These are phyloP conservation scores for Fusarium heterosporum DNA, from an alignment of 2,329 filamentous ascomycete genomes.

Conservation along the genomic window DNA sequence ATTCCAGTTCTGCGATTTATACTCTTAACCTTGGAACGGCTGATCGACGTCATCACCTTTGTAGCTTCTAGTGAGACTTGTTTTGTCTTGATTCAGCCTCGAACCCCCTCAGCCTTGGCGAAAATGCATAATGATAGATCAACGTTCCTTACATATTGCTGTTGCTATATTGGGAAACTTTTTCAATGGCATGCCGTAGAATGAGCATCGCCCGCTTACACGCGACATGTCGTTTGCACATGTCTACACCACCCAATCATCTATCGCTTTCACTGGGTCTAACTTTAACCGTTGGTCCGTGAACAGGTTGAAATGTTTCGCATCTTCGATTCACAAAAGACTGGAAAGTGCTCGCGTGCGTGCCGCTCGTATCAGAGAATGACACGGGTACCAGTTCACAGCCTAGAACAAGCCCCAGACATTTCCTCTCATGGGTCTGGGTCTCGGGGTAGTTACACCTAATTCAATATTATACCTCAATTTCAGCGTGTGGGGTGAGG, in stretches of 20 bases:
- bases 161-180: slow-evolving; percentile 28
- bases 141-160: neutral
- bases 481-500: slow-evolving; percentile 19
- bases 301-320: slow-evolving; percentile 21
- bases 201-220: slow-evolving; percentile 22
- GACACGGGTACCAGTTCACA: slow-evolving; percentile 1
- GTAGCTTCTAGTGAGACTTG: slow-evolving; percentile 26
- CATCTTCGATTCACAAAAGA: slow-evolving; percentile 9
- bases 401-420: slow-evolving; percentile 2
- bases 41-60: slow-evolving; percentile 31
- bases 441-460: slow-evolving; percentile 2
- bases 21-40: slow-evolving; percentile 11
- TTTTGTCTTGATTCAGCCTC: slow-evolving; percentile 28
- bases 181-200: neutral
- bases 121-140: neutral
- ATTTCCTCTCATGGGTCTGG: slow-evolving; percentile 7
- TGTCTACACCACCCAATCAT: slow-evolving; percentile 11
- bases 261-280: neutral
- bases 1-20: neutral
- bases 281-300: slow-evolving; percentile 29
- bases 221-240: slow-evolving; percentile 27
- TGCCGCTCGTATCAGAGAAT: slow-evolving; percentile 22
- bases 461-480: neutral
- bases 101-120: slow-evolving; percentile 28
- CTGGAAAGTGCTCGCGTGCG: slow-evolving; percentile 40